phyloP scores from a whole-genome alignment of 2,329 filamentous ascomycete species.

The Arthrobotrys iridis region DNA sequence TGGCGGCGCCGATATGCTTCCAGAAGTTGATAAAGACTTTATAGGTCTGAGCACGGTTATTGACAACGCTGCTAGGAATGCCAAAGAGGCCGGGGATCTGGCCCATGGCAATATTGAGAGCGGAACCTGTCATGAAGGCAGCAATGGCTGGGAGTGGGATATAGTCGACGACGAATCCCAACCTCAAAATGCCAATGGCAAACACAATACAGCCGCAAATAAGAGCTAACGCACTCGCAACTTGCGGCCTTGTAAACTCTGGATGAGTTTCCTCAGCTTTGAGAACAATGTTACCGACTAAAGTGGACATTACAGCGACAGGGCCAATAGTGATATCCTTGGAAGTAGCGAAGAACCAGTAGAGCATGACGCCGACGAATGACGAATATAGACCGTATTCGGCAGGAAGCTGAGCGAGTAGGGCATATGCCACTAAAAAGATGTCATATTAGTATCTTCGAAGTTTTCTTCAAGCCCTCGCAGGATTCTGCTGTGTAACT shows the following conservation, averaged over 20 bases:
- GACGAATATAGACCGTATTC: slow-evolving; percentile 93
- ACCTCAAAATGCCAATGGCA: slow-evolving; percentile 79
- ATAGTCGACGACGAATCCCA: slow-evolving; percentile 91
- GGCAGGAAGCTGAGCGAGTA: slow-evolving; percentile 79
- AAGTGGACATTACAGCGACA: slow-evolving; percentile 92
- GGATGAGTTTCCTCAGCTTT: slow-evolving; percentile 69
- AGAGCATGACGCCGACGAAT: slow-evolving; percentile 92
- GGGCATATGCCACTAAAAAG: slow-evolving; percentile 80
- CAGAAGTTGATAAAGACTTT: slow-evolving; percentile 83
- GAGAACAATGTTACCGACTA: slow-evolving; percentile 82
- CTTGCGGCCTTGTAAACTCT: slow-evolving; percentile 70
- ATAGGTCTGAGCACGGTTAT: slow-evolving; percentile 81
- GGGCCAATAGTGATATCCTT: slow-evolving; percentile 99
- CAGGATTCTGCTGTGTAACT: neutral
- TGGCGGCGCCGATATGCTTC: slow-evolving; percentile 73
- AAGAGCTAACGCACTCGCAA: slow-evolving; percentile 81
- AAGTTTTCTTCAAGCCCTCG: neutral
- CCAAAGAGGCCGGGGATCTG: slow-evolving; percentile 86
- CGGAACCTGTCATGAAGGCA: slow-evolving; percentile 96
- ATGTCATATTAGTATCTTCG: neutral
- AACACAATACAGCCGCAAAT: slow-evolving; percentile 80
- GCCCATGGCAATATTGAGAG: slow-evolving; percentile 84
- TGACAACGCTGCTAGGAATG: slow-evolving; percentile 71
- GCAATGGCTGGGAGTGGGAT: slow-evolving; percentile 90
- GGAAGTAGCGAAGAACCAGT: slow-evolving; percentile 98